Conservation (phyloP, 805 yeast species). For the Cyberlindnera mrakii region DNA sequence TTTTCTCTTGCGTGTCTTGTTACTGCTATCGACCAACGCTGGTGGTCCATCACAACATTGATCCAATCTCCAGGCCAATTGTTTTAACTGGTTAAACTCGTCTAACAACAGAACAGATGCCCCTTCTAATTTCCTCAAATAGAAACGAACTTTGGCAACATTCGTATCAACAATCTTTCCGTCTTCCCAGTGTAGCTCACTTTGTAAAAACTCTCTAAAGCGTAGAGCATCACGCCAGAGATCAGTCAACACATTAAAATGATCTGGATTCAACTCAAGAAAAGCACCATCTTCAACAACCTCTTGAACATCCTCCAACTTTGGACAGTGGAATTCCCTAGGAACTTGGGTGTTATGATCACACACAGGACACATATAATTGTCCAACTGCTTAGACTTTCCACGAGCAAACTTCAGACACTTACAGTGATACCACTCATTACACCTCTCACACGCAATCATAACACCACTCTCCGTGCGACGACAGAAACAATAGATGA, state of each 20-base stretch:
- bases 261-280: slow-evolving; percentile 30
- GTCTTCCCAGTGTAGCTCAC: slow-evolving; percentile 13
- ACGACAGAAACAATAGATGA: slow-evolving; percentile 56
- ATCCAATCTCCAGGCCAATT: slow-evolving; percentile 20
- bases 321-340: slow-evolving; percentile 29
- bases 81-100: slow-evolving; percentile 29
- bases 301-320: slow-evolving; percentile 26
- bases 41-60: slow-evolving; percentile 26
- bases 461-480: slow-evolving; percentile 53
- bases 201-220: slow-evolving; percentile 19
- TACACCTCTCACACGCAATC: slow-evolving; percentile 66
- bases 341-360: slow-evolving; percentile 30
- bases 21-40: slow-evolving; percentile 19
- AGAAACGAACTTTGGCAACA: slow-evolving; percentile 32
- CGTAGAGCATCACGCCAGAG: slow-evolving; percentile 14
- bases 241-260: slow-evolving; percentile 19
- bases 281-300: slow-evolving; percentile 24
- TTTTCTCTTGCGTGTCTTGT: slow-evolving; percentile 17
- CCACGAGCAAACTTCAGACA: slow-evolving; percentile 43
- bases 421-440: slow-evolving; percentile 64
- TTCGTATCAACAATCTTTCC: slow-evolving; percentile 19
- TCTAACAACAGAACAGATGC: slow-evolving; percentile 28
- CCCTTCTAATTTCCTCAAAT: slow-evolving; percentile 44
- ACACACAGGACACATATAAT: slow-evolving; percentile 52
- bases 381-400: slow-evolving; percentile 24